Base-by-base conservation (phyloP, 306 rosid species). In the Begonia loranthoides region DNA sequence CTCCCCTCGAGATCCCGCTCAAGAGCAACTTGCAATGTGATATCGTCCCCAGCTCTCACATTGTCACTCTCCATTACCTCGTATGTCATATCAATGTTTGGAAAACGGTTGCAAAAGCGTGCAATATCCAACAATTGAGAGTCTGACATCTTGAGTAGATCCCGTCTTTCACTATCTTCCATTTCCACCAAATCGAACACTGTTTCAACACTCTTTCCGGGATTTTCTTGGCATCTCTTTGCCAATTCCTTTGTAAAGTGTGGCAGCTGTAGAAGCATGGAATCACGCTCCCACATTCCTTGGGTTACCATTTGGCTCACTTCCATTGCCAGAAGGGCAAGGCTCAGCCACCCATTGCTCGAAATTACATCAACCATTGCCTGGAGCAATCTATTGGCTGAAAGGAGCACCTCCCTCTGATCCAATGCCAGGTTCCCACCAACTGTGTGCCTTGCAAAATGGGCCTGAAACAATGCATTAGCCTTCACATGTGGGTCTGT, bases 271-370 rank as follows among this genome's bases (percentile, higher is more conserved):
- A 82, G 69, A 39, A 89, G 83, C 94, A 82, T 79, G 17, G 95
- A 78, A 64, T 89, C 97, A n/a, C 87, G 75, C 49, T 82, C 90
- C 97, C 94, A 89, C 78, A 85, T 70, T 40, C 90, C 94, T 58
- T 89, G 97, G 10, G 94, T 89, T 55, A 89, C 84, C 97, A 89
- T 82, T 71, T 89, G 97, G 77, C 95, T 71, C 12, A 85, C 83
- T 74, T 89, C 97, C 97, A 89, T 89, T 12, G 95, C 76, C 59
- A 85, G 87, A 47, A 85, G 87, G 54, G 87, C 87, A 38, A 82
- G 72, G 68, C 50, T 77, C 58, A 89, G 79, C 97, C 97, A 89
- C 54, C 97, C 95, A 62, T 72, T 89, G 72, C 95, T 89, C 0
- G 95, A 79, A 58, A 84, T 84, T 3, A 89, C 97, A 72, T 89